Evolutionary conservation across 2,329 filamentous ascomycete genomes (phyloP).

Genomic region (Xylaria hypoxylon): DNA sequence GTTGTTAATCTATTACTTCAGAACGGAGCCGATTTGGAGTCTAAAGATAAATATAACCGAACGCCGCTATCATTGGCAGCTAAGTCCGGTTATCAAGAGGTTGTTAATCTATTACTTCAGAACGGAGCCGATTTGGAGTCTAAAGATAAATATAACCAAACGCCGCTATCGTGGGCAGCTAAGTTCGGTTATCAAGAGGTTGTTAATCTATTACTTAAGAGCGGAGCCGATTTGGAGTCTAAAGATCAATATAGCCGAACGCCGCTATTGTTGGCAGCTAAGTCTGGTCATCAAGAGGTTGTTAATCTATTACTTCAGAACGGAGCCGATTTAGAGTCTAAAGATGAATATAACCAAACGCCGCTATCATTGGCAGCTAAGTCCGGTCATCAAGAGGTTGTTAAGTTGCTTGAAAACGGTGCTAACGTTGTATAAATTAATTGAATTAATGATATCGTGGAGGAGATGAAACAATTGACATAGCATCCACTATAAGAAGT

Average conservation of each 20-base stretch:
- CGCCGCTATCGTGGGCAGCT: background rate
- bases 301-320: too few species aligned
- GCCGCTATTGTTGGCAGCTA: background rate
- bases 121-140: background rate
- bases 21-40: background rate
- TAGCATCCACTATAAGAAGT: too few species aligned
- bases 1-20: constrained; percentile 14
- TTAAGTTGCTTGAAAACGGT: too few species aligned
- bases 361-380: too few species aligned
- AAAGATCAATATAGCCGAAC: background rate
- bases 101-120: constrained; percentile 14
- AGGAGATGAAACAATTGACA: too few species aligned
- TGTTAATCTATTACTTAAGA: constrained; percentile 13
- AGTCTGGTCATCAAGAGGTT: background rate
- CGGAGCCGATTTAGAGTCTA: too few species aligned
- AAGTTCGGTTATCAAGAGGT: background rate
- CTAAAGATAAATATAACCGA: background rate
- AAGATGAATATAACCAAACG: too few species aligned
- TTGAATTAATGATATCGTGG: too few species aligned
- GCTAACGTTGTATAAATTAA: too few species aligned
- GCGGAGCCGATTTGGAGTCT: background rate
- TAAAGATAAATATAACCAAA: background rate
- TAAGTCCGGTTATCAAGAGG: background rate
- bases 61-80: constrained; percentile 1
- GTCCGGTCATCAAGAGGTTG: too few species aligned